Percentiles rank a stretch among this genome's conserved stretches.
Conservation (phyloP, 1,284 basidiomycete species). For the Malassezia caprae region DNA sequence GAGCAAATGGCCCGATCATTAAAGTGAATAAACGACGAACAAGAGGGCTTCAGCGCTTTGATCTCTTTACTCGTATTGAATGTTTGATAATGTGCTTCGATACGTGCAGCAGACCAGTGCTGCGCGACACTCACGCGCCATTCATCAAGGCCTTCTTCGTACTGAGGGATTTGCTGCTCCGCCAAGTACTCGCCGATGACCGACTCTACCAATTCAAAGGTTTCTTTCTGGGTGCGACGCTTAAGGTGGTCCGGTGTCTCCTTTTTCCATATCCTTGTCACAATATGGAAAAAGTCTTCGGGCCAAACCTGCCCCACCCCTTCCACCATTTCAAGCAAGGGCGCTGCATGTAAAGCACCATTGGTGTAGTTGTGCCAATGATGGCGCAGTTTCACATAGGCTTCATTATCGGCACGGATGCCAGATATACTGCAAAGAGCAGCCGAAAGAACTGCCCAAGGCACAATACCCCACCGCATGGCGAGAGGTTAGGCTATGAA, state of each 20-base stretch:
- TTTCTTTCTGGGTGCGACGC: background rate
- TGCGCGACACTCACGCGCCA: conserved; percentile 33
- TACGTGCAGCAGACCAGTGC: conserved; percentile 26
- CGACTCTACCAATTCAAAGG: background rate
- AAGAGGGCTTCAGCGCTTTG: conserved; percentile 11
- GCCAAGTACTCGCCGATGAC: background rate
- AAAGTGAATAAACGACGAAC: conserved; percentile 31
- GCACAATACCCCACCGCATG: background rate
- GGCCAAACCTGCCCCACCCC: conserved; percentile 46
- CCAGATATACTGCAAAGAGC: background rate
- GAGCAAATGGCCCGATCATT: conserved; percentile 26
- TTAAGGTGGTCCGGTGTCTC: conserved; percentile 36
- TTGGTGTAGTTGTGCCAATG: conserved; percentile 3
- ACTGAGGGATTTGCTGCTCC: background rate
- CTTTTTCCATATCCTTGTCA: conserved; percentile 47
- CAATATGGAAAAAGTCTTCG: conserved; percentile 25
- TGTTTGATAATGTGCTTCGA: conserved; percentile 38
- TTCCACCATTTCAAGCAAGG: conserved; percentile 71
- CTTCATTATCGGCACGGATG: background rate
- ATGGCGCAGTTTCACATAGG: conserved; percentile 10
- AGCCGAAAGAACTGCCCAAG: background rate
- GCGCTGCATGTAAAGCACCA: conserved; percentile 50
- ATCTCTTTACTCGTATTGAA: conserved; percentile 21
- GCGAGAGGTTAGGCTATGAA: background rate
- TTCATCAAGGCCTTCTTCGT: conserved; percentile 15